Evolutionary conservation across 2,329 filamentous ascomycete species (phyloP), one percentile per base, ranked within the genome.

Genomic region (Biscogniauxia marginata): DNA sequence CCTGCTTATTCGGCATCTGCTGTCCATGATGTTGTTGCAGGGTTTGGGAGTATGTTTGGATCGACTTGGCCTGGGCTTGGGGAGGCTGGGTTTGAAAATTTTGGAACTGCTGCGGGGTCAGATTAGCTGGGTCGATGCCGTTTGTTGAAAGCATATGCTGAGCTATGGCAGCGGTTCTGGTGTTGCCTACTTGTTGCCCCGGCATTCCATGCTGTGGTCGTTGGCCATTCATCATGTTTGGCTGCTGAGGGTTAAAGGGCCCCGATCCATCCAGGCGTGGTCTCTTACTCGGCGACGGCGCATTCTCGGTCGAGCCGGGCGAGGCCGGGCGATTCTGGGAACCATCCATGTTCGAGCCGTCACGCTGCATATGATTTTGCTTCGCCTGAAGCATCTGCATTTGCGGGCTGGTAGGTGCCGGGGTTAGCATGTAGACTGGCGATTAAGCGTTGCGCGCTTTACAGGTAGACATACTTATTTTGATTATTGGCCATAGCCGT

Each of bases 281-380:
- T 68, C 93, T 85, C 78, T 98, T 98, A 61, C 90, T 93, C 1
- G 93, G 93, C 25, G 93, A 98, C 4, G 92, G 91, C 22, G 91
- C 92, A 68, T 95, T 95, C 52, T 97, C 93, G 53, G 86, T 87
- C 39, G 88, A 88, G 50, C 87, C 86, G 7, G 93, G 93, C 30
- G 93, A 96, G 56, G 88, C 86, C 23, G 91, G 88, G 57, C 92
- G 85, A 61, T 88, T 86, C 58, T 89, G 89, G 74, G 88, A 91
- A 73, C 89, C 88, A 66, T 96, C 91, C 84, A 95, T 91, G 60
- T 88, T 87, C 16, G 91, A 93, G 53, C 90, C 89, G 67, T 96
- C 91, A 58, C 91, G 84, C 71, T 93, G 90, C 90, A 96, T 96
- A 71, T 90, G 86, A 55, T 87, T 86, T 67, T 89, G 85, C 75